These are phyloP conservation scores for Dinochytrium kinnereticum DNA, from an alignment of 371 early-diverging fungal genomes.

Conservation along the genomic window DNA sequence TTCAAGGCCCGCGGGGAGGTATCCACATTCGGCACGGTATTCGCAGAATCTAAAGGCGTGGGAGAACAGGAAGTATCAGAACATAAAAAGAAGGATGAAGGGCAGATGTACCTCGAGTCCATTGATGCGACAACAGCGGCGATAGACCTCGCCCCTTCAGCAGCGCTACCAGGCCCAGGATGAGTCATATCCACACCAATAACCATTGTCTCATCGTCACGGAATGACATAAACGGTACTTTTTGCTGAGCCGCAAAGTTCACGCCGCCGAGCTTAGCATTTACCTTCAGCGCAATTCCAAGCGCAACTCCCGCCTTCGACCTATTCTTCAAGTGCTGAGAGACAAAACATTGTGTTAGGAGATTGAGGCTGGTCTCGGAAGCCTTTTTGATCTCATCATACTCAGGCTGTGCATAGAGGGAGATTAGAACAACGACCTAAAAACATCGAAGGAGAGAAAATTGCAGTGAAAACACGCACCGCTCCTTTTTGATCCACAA, in stretches of 20 bases:
- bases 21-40: conserved; percentile 48
- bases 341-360: conserved; percentile 38
- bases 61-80: too few species aligned
- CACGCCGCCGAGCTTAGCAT: conserved; percentile 43
- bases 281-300: conserved; percentile 47
- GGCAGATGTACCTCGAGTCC: conserved; percentile 21
- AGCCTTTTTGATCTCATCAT: conserved; percentile 87
- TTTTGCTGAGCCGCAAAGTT: conserved; percentile 21
- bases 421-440: too few species aligned
- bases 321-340: conserved; percentile 51
- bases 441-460: conserved; percentile 42
- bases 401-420: conserved; percentile 8
- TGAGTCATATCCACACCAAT: conserved; percentile 96
- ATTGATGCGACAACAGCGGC: conserved; percentile 82
- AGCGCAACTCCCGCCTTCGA: background rate
- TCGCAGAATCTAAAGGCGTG: conserved; percentile 15
- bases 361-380: conserved; percentile 76
- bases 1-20: conserved; percentile 81
- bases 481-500: conserved; percentile 25
- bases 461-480: conserved; percentile 42
- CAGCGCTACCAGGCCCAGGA: conserved; percentile 67
- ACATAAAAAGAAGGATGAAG: background rate
- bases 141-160: conserved; percentile 74
- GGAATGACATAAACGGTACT: background rate
- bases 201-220: conserved; percentile 70